A percentile compares a stretch with the other conserved stretches of the same genome.
Evolutionary conservation across 2,329 filamentous ascomycete species (phyloP).

Genomic region (Phialophora expanda): DNA sequence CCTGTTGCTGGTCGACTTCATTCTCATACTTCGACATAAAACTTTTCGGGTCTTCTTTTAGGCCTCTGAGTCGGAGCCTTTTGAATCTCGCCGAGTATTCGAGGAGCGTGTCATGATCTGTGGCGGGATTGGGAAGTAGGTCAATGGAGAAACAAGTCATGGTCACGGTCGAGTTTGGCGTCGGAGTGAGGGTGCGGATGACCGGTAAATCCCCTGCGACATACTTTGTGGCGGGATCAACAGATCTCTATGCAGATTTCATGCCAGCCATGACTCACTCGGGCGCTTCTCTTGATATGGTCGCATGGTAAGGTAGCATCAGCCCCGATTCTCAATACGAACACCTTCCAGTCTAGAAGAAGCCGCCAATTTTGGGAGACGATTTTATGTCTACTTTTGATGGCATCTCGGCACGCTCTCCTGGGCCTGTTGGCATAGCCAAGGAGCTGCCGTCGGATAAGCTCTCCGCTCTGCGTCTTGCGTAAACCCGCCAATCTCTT

Average conservation of each 20-base stretch:
- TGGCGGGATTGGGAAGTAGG: conserved; percentile 22
- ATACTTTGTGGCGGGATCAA: not conserved
- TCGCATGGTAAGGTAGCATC: too few species aligned
- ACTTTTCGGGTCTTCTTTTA: conserved; percentile 41
- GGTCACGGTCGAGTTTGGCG: not conserved
- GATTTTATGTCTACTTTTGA: too few species aligned
- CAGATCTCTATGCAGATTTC: not conserved
- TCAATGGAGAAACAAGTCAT: conserved; percentile 29
- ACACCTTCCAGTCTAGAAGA: too few species aligned
- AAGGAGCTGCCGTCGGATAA: too few species aligned
- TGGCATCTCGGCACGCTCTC: too few species aligned
- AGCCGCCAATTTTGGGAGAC: too few species aligned
- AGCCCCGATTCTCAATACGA: too few species aligned
- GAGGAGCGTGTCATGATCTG: conserved; percentile 21
- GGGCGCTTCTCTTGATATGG: too few species aligned
- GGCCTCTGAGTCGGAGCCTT: conserved; percentile 40
- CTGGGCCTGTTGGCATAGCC: too few species aligned
- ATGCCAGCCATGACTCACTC: not conserved
- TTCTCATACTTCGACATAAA: conserved; percentile 44
- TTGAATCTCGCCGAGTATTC: conserved; percentile 34
- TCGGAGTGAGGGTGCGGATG: not conserved
- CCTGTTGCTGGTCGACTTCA: conserved; percentile 40
- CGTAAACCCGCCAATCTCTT: too few species aligned
- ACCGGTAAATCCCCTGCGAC: not conserved
- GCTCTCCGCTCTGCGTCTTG: too few species aligned